Conservation (phyloP, 345 rosid genomes). For the Melaleuca quinquenervia region DNA sequence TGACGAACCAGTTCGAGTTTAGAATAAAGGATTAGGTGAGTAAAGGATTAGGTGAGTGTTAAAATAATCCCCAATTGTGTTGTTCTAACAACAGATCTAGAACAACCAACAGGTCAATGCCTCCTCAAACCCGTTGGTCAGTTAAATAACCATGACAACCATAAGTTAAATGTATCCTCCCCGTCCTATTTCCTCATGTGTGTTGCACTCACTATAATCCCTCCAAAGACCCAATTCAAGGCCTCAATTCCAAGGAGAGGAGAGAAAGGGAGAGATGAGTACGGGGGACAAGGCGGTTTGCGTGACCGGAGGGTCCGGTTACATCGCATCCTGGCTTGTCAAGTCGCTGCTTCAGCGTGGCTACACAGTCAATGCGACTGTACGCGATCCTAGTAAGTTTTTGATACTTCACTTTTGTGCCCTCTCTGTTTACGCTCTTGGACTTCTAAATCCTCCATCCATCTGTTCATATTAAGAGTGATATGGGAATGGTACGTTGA, state of each 20-base stretch:
- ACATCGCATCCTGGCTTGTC: constrained; percentile 39
- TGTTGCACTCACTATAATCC: neutral
- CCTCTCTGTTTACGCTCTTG: too few species aligned
- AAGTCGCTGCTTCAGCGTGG: constrained; percentile 29
- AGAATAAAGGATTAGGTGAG: too few species aligned
- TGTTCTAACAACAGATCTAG: too few species aligned
- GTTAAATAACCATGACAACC: too few species aligned
- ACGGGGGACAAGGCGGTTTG: constrained; percentile 8
- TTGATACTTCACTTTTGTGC: neutral
- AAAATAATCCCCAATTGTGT: too few species aligned
- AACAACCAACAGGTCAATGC: too few species aligned
- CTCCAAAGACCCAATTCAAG: neutral
- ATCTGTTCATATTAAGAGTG: neutral
- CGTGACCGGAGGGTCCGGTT: constrained; percentile 34
- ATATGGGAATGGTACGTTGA: neutral
- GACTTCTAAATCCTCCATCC: too few species aligned
- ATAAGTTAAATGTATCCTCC: too few species aligned
- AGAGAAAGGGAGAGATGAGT: neutral
- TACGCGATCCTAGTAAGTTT: constrained; percentile 15
- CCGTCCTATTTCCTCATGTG: neutral
- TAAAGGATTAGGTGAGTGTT: too few species aligned
- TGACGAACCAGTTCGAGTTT: too few species aligned
- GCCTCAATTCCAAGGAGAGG: neutral
- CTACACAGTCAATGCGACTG: constrained; percentile 34
- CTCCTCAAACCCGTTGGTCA: too few species aligned